phyloP scores from a whole-genome alignment of 2,329 filamentous ascomycete genomes.

The Xylariaceae sp. region DNA sequence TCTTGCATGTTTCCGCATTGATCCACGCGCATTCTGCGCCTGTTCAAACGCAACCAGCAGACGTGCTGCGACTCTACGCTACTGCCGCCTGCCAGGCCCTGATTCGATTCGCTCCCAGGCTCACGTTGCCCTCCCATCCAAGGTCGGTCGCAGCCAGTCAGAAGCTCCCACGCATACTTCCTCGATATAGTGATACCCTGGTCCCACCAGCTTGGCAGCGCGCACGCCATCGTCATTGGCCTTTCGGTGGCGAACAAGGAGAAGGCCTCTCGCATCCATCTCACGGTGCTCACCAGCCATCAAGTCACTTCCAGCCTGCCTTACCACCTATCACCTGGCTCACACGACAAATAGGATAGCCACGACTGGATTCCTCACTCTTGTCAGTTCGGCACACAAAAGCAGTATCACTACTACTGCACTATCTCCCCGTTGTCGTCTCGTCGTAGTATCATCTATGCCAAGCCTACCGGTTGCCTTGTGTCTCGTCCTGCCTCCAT shows the following conservation, averaged over 20 bases:
- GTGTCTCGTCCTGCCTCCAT: no score
- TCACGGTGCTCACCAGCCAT: slow-evolving; percentile 12
- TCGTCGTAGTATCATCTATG: no score
- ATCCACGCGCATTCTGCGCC: slow-evolving; percentile 15
- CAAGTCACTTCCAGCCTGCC: slow-evolving; percentile 8
- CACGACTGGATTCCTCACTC: no score
- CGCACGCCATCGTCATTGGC: slow-evolving; percentile 19
- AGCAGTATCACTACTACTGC: no score
- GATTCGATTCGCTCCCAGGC: slow-evolving; percentile 18
- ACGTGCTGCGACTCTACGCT: slow-evolving; percentile 9
- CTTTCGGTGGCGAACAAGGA: slow-evolving; percentile 18
- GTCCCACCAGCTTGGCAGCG: slow-evolving; percentile 12
- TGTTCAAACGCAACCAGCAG: slow-evolving; percentile 15
- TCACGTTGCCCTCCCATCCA: slow-evolving; percentile 21
- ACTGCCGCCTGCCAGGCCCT: slow-evolving; percentile 5
- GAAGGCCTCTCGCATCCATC: slow-evolving; percentile 15
- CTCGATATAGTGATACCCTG: slow-evolving; percentile 26
- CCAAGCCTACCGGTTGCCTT: no score
- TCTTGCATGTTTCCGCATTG: slow-evolving; percentile 18
- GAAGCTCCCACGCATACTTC: slow-evolving; percentile 27
- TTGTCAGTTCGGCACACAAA: no score
- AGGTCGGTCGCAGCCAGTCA: slow-evolving; percentile 24
- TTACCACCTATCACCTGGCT: slow-evolving; percentile 12
- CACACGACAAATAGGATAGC: no score
- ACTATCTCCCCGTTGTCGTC: no score